Conservation (phyloP, 306 rosid species). For the Vachellia pachyceras region DNA sequence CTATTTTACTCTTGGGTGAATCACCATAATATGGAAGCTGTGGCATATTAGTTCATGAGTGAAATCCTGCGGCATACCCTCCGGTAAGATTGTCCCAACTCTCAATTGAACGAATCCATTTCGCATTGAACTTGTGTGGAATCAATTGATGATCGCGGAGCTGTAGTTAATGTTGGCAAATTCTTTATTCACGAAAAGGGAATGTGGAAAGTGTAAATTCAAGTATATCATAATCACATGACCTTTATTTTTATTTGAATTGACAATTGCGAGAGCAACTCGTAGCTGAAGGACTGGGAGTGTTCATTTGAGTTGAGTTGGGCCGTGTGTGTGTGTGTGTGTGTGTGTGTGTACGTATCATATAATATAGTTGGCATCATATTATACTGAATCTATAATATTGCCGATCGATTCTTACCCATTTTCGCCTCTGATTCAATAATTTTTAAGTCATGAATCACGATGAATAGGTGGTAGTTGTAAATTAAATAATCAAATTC, state of each 20-base stretch:
- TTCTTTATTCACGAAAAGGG: slow-evolving; percentile 8
- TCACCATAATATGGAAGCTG: background rate
- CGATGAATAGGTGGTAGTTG: no score
- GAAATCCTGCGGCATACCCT: slow-evolving; percentile 25
- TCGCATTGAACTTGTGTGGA: slow-evolving; percentile 35
- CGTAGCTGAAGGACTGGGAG: background rate
- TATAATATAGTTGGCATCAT: no score
- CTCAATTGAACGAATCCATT: slow-evolving; percentile 20
- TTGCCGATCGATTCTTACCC: no score
- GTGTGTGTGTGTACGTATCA: no score
- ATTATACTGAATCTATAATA: no score
- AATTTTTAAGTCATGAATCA: no score
- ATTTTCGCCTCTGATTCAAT: no score
- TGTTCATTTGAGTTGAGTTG: background rate
- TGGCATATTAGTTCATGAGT: slow-evolving; percentile 25
- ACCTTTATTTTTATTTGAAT: background rate
- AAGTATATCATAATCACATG: slow-evolving; percentile 21
- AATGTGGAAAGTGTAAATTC: slow-evolving; percentile 40
- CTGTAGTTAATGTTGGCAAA: slow-evolving; percentile 35
- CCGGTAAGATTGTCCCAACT: slow-evolving; percentile 36
- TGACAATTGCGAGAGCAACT: background rate
- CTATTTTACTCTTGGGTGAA: slow-evolving; percentile 53
- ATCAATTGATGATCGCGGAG: slow-evolving; percentile 14
- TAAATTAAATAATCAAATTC: background rate
- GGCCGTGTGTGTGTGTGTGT: no score